Evolutionary conservation across 306 rosid genomes (phyloP), one percentile per base, ranked within the genome.

Genomic region (Vicia villosa): DNA sequence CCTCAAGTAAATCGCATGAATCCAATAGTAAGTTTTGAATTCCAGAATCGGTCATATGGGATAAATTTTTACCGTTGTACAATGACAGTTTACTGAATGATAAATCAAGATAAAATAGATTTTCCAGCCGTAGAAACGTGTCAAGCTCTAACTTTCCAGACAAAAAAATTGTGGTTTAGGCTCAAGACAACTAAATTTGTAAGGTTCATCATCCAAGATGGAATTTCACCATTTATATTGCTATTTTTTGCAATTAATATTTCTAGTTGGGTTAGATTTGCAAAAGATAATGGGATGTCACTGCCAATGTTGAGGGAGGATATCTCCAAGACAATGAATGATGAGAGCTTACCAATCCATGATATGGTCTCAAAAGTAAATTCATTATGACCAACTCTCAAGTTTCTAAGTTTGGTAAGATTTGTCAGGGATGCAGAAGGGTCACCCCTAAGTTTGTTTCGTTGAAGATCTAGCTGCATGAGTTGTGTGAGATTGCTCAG

Each of bases 161-260:
- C 11, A 78, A 58, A n/a, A 8, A n/a, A 12, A 26, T 78, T 72
- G 8, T 0, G 0, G 0, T 0, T 0, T 0, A 71, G 7, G 0
- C 5, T 2, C 26, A 3, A 68, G 45, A 0, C 1, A 32, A 1
- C 3, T n/a, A 77, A 30, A 56, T 57, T 57, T n/a, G 81, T 70
- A 17, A 63, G 24, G 34, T 77, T 77, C 59, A 15, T 63, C 5
- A 70, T 54, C 50, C 66, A 63, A 19, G 58, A 52, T 51, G 81
- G 72, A 69, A 77, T 21, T 69, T 62, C 21, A 21, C 76, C 81
- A 0, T 15, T 50, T 19, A 75, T 14, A 21, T 24, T n/a, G 42
- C n/a, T 5, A 2, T 1, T 1, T 0, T 0, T 0, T 9, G 22
- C 7, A 28, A 0, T 0, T 38, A 73, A 50, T 1, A 0, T 0